phyloP scores from a whole-genome alignment of 257 asterid genomes.

The Perilla frutescens region DNA sequence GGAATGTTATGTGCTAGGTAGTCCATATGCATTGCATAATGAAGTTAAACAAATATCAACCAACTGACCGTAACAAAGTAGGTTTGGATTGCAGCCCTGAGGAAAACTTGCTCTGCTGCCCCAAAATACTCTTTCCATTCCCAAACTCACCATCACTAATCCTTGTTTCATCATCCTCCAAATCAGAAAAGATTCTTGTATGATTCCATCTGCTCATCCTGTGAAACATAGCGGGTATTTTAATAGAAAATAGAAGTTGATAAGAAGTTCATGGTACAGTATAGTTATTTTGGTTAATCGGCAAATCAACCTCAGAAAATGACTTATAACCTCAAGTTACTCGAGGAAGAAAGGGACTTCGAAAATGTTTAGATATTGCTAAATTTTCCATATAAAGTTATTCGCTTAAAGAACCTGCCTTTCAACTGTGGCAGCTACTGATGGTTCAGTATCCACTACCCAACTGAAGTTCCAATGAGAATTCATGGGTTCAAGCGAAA shows the following conservation, averaged over 20 bases:
- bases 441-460: too few species aligned
- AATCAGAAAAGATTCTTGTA: slow-evolving; percentile 87
- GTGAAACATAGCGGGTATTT: slow-evolving; percentile 34
- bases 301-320: neutral
- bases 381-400: neutral
- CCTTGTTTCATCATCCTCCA: slow-evolving; percentile 64
- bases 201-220: slow-evolving; percentile 95
- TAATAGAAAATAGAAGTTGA: neutral
- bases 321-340: neutral
- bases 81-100: slow-evolving; percentile 55
- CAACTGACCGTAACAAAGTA: slow-evolving; percentile 64
- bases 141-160: slow-evolving; percentile 56
- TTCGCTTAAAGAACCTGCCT: neutral
- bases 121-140: slow-evolving; percentile 46
- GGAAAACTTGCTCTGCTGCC: slow-evolving; percentile 57
- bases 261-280: slow-evolving; percentile 3
- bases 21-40: neutral
- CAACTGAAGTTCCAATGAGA: neutral
- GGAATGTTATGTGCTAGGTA: neutral
- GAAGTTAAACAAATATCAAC: slow-evolving; percentile 5
- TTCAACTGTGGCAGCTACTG: too few species aligned
- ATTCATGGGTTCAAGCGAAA: neutral
- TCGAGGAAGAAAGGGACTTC: neutral
- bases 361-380: neutral
- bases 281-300: neutral